Evolutionary conservation across 345 rosid genomes (phyloP), one percentile per base, ranked within the genome.

Genomic region (Psidium friedrichsthalianum): DNA sequence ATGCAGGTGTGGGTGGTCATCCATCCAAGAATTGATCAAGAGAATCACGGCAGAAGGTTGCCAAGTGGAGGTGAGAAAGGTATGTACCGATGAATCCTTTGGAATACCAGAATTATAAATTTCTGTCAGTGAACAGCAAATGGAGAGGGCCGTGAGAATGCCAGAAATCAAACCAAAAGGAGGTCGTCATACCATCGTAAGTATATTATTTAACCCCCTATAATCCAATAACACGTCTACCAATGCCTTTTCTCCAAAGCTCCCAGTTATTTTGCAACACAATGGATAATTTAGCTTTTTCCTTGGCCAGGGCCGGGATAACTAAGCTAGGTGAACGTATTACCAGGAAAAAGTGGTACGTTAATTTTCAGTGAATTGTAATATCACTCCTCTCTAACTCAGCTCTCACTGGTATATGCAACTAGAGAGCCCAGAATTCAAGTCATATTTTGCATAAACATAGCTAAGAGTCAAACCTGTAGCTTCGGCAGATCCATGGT

Each of bases 401-500:
- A 64, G 44, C 24, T 64, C 78, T 64, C 24, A 20, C 44, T 32
- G 12, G 24, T 64, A 64, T 8, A 32, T 61, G 42, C 25, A 56
- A 56, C 58, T 64, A 32, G 78, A 64, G 44, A 64, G 44, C 44
- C 44, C 78, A 16, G 21, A 64, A 16, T 64, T 64, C 78, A 22
- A 64, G 44, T 10, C 44, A 32, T 32, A 15, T 64, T 15, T 29
- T 29, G 29, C 11, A 32, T 16, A 29, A 61, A 29, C 42, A 64
- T 64, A 16, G 12, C 76, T 64, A 18, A 64, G 76, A 25, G 58
- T n/a, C 86, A 82, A 69, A 97, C 98, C 96, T 93, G 94, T 95
- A 94, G 94, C 98, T 97, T 11, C 90, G 92, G 86, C 86, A 91
- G 83, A 97, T 93, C 99, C 98, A 97, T 14, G 84, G 94, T 21